Percentiles rank a stretch among this genome's conserved stretches.
These are phyloP conservation scores for Penicillium sp. DNA, from an alignment of 2,329 filamentous ascomycete species.

Conservation along the genomic window DNA sequence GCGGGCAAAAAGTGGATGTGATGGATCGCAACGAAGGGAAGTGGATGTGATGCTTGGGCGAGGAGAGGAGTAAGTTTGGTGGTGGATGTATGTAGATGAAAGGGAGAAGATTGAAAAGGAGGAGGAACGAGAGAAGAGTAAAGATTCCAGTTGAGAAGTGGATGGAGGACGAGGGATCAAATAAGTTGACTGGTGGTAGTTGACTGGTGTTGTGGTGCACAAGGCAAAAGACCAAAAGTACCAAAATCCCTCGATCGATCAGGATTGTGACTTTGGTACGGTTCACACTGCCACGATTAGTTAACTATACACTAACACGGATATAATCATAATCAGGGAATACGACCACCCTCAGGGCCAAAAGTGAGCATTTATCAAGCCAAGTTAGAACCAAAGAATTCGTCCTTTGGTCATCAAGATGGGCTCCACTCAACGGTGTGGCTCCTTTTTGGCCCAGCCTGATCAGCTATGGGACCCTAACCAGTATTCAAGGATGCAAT, in stretches of 20 bases:
- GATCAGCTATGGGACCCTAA: not conserved
- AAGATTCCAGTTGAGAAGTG: not conserved
- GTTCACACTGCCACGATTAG: not conserved
- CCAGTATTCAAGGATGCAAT: too few relatives aligned
- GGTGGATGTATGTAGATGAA: too few relatives aligned
- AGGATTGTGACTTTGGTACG: not conserved
- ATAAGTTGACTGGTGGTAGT: not conserved
- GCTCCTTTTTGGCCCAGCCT: not conserved
- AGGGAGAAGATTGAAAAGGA: not conserved
- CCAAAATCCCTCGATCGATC: not conserved
- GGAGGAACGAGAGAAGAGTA: not conserved
- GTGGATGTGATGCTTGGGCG: too few relatives aligned
- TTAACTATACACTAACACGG: too few relatives aligned
- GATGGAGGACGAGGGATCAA: not conserved
- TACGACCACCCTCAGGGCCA: not conserved
- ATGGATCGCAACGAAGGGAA: conserved; percentile 15
- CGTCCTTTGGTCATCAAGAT: not conserved
- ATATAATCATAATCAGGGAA: too few relatives aligned
- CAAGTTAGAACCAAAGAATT: not conserved
- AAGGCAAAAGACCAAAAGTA: not conserved
- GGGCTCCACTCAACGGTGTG: conserved; percentile 3
- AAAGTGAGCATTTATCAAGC: not conserved
- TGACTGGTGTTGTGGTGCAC: not conserved
- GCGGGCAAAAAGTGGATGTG: conserved; percentile 13
- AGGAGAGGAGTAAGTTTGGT: too few relatives aligned